Evolutionary conservation across 345 rosid genomes (phyloP).

Genomic region (Passiflora organensis): DNA sequence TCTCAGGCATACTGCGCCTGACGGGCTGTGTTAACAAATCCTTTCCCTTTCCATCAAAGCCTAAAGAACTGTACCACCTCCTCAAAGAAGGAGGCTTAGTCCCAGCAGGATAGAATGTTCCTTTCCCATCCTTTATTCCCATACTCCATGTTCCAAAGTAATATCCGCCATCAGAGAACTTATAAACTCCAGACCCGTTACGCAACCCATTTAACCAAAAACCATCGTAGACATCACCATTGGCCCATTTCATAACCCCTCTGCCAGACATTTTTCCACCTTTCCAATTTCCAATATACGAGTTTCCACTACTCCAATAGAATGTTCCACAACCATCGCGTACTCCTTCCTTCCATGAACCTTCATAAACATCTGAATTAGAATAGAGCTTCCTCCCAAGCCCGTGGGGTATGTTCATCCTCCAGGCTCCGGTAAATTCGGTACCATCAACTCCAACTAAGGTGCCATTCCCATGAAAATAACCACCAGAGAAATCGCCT

Average conservation of each 20-base stretch:
- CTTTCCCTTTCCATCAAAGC: conserved; percentile 41
- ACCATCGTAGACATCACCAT: conserved; percentile 76
- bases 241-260: conserved; percentile 89
- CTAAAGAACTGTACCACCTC: conserved; percentile 44
- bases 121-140: conserved; percentile 88
- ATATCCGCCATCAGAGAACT: conserved; percentile 69
- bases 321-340: conserved; percentile 82
- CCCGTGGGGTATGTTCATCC: conserved; percentile 81
- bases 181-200: conserved; percentile 80
- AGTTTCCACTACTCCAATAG: conserved; percentile 74
- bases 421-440: conserved; percentile 68
- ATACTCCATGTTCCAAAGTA: conserved; percentile 78
- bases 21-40: conserved; percentile 39
- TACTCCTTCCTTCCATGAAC: conserved; percentile 84
- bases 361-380: conserved; percentile 72
- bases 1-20: conserved; percentile 52
- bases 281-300: conserved; percentile 78
- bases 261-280: conserved; percentile 71
- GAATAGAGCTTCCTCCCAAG: conserved; percentile 66
- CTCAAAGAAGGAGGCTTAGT: conserved; percentile 62
- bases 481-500: conserved; percentile 85
- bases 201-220: conserved; percentile 73
- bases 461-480: conserved; percentile 78
- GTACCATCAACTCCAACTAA: conserved; percentile 54
- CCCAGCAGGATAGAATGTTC: conserved; percentile 76